phyloP scores from a whole-genome alignment of 495 filamentous ascomycete species.

The Penicillium salamii region DNA sequence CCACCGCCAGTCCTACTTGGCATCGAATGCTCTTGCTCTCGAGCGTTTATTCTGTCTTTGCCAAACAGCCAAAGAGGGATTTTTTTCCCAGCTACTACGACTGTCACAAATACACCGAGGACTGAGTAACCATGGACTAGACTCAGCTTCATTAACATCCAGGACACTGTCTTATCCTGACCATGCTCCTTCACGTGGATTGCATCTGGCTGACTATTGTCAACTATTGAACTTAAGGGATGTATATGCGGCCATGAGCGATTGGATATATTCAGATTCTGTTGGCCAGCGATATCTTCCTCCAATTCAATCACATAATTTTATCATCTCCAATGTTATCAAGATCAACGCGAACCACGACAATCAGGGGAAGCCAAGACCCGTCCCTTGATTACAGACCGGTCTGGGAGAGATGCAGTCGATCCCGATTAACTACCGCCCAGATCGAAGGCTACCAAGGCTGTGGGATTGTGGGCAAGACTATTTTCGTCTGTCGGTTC shows the following conservation, averaged over 20 bases:
- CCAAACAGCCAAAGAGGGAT: too few species aligned
- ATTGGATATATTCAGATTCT: too few species aligned
- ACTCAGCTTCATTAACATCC: neutral
- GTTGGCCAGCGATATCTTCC: neutral
- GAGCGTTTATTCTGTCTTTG: too few species aligned
- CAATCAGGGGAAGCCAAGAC: neutral
- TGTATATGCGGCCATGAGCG: neutral
- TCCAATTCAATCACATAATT: constrained; percentile 2
- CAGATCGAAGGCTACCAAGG: constrained; percentile 3
- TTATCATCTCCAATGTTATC: neutral
- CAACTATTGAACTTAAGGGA: neutral
- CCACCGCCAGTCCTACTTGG: too few species aligned
- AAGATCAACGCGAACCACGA: neutral
- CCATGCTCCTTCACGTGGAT: neutral
- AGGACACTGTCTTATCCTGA: neutral
- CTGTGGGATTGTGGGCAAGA: neutral
- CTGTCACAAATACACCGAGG: too few species aligned
- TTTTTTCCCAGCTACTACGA: too few species aligned
- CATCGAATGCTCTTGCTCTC: too few species aligned
- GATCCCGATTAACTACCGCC: neutral
- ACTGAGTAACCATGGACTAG: neutral
- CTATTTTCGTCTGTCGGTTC: neutral
- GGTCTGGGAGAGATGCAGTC: neutral
- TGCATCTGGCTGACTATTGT: neutral
- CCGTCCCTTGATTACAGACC: neutral